Evolutionary conservation across 106 monocot species (phyloP).

Genomic region (Platanthera guangdongensis): DNA sequence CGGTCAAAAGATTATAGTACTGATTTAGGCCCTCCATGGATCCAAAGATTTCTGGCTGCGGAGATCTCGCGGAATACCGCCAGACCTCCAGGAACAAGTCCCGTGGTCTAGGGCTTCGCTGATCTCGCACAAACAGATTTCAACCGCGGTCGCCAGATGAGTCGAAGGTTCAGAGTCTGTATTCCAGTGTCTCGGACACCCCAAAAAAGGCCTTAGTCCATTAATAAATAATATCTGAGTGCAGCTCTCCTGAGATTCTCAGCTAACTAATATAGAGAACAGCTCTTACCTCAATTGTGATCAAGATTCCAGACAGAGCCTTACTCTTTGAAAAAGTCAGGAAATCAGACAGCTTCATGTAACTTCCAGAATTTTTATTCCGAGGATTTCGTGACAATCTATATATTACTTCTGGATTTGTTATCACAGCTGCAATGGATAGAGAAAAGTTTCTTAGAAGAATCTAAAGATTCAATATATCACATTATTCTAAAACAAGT

Average conservation of each 20-base stretch:
- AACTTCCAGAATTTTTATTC: conserved; percentile 56
- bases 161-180: too few species aligned
- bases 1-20: background rate
- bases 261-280: background rate
- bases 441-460: background rate
- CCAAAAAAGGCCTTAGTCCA: background rate
- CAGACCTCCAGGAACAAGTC: too few species aligned
- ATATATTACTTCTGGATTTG: conserved; percentile 30
- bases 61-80: too few species aligned
- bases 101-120: too few species aligned
- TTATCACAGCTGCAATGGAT: conserved; percentile 53
- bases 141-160: too few species aligned
- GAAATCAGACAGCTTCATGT: conserved; percentile 62
- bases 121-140: too few species aligned
- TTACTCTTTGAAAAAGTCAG: conserved; percentile 53
- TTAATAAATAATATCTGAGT: background rate
- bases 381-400: conserved; percentile 35
- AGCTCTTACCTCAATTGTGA: conserved; percentile 49
- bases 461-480: background rate
- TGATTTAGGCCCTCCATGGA: background rate
- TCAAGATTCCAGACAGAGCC: conserved; percentile 48
- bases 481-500: background rate
- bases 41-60: too few species aligned
- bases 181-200: too few species aligned
- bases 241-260: background rate